A percentile compares a stretch with the other conserved stretches of the same genome.
These are phyloP conservation scores for Trametopsis cervina DNA, from an alignment of 768 basidiomycete species.

Conservation along the genomic window DNA sequence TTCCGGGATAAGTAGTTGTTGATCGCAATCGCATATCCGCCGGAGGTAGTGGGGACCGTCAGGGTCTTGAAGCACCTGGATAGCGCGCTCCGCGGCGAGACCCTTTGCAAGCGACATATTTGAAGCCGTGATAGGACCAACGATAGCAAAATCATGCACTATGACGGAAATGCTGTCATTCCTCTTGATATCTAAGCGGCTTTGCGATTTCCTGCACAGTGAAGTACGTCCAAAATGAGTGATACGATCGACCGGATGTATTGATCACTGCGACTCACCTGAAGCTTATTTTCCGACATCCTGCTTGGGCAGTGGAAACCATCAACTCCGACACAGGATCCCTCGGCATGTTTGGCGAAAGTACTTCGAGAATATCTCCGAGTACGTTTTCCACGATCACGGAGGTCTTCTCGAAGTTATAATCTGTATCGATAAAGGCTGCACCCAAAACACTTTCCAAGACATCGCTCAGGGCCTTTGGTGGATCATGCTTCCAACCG, in stretches of 20 bases:
- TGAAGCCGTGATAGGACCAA: slow-evolving; percentile 52
- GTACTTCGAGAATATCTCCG: slow-evolving; percentile 53
- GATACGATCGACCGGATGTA: slow-evolving; percentile 17
- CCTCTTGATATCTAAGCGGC: slow-evolving; percentile 34
- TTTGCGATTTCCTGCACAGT: slow-evolving; percentile 33
- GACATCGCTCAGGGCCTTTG: slow-evolving; percentile 79
- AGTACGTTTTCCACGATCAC: slow-evolving; percentile 56
- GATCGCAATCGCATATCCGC: slow-evolving; percentile 35
- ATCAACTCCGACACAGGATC: slow-evolving; percentile 73
- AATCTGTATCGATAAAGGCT: slow-evolving; percentile 73
- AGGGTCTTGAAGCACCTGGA: slow-evolving; percentile 42
- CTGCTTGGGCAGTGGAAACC: slow-evolving; percentile 53
- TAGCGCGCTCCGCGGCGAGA: slow-evolving; percentile 57
- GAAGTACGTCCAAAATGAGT: slow-evolving; percentile 13
- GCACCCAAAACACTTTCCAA: slow-evolving; percentile 84
- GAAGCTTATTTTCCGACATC: slow-evolving; percentile 47
- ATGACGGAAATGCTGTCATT: slow-evolving; percentile 50
- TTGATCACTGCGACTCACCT: too few relatives aligned
- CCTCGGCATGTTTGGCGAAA: slow-evolving; percentile 51
- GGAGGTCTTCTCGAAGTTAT: slow-evolving; percentile 62
- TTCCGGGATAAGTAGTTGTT: background rate
- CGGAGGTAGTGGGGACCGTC: slow-evolving; percentile 38
- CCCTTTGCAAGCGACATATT: slow-evolving; percentile 61
- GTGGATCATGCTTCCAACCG: slow-evolving; percentile 81
- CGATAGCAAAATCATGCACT: slow-evolving; percentile 50